Evolutionary conservation across 257 asterid species (phyloP), one percentile per base, ranked within the genome.

Genomic region (Verbascum thapsus): DNA sequence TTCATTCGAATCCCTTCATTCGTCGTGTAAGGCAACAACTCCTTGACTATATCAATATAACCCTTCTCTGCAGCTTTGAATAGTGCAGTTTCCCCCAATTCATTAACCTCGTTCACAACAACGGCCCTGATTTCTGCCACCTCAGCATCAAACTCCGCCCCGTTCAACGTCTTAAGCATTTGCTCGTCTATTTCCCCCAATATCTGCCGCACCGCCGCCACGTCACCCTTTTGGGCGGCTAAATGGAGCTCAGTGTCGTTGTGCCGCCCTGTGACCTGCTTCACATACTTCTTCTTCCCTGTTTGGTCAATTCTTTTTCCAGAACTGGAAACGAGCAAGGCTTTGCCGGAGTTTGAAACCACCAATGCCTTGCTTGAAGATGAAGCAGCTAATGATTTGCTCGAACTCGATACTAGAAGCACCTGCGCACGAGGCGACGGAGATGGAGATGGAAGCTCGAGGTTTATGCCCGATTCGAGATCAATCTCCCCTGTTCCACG

Each of bases 201-300:
- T 61, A 90, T 83, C 72, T 72, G 79, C 72, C 78, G 76, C 80
- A 87, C 95, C 5, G 86, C 90, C 11, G 62, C 79, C 61, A 80
- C 79, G 19, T 87, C 97, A 1, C 97, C 95, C 39, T 81, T 79
- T 67, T 90, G 92, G 3, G 97, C 90, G 0, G 97, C 97, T 62
- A 90, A 73, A 73, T 90, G 97, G 51, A 90, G 83, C 76, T 85
- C 97, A 17, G 97, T 90, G 34, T 90, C 97, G 3, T 90, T 87
- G 84, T 87, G 91, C 74, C 88, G 74, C 0, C 97, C 97, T 4
- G 96, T 87, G 23, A 90, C 97, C 74, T 90, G 97, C 82, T 79
- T 90, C 74, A 90, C 97, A 50, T 90, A 87, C 83, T 87, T 90
- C 77, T 81, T 81, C 72, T 79, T 83, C 10, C 90, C 89, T 11